Conservation (phyloP, 73 alveolate genomes). For the Tetrahymena elliotti region DNA sequence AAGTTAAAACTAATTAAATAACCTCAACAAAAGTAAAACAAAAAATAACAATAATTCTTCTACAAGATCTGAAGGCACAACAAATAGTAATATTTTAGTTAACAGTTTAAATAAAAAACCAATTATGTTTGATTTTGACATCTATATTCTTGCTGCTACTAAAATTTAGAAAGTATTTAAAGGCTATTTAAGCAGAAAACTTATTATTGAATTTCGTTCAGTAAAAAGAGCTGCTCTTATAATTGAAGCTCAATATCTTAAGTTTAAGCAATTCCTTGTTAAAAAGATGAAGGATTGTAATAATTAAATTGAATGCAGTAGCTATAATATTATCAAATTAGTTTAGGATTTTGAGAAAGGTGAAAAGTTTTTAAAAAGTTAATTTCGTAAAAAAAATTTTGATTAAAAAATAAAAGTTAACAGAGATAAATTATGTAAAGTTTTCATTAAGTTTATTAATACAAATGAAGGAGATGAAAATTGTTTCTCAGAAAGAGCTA, state of each 20-base stretch:
- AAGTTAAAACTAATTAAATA: neutral
- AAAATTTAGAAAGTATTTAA: neutral
- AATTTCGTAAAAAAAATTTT: neutral
- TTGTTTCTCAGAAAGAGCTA: neutral
- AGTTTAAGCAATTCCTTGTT: neutral
- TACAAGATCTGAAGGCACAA: neutral
- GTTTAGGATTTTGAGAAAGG: neutral
- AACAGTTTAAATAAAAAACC: neutral
- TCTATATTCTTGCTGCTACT: neutral
- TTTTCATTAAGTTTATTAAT: neutral
- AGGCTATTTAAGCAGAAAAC: neutral
- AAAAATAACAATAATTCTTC: neutral
- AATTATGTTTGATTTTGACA: neutral
- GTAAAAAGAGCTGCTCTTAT: neutral
- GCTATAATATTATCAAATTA: neutral
- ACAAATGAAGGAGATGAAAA: neutral
- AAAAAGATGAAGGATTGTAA: neutral
- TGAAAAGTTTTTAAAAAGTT: neutral
- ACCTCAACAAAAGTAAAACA: neutral
- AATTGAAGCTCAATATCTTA: neutral
- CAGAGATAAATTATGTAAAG: neutral
- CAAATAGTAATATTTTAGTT: neutral
- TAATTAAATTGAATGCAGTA: neutral
- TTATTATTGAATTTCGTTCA: neutral
- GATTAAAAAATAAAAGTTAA: neutral